Conservation (phyloP, 495 filamentous ascomycete genomes). For the Aspergillus bridgeri region DNA sequence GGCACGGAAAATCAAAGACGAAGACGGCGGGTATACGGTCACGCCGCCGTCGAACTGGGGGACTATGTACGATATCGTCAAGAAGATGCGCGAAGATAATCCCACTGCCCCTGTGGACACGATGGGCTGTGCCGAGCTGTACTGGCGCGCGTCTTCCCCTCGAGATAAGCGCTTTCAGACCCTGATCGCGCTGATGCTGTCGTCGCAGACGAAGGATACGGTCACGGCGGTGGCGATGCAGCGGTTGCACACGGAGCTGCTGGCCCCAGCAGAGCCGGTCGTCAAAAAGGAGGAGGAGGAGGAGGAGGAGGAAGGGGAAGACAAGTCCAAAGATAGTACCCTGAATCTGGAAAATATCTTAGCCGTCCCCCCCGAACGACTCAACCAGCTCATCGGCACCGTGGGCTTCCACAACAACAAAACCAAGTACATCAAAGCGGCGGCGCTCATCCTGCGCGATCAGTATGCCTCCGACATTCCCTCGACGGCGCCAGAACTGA, state of each 20-base stretch:
- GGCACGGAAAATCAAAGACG: conserved; percentile 58
- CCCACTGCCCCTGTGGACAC: conserved; percentile 91
- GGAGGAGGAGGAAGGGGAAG: conserved; percentile 16
- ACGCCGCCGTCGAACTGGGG: conserved; percentile 81
- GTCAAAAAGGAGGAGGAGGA: background rate
- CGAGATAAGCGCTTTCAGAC: conserved; percentile 83
- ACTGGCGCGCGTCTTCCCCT: conserved; percentile 38
- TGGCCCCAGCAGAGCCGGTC: conserved; percentile 25
- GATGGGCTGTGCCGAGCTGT: conserved; percentile 88
- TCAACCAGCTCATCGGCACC: conserved; percentile 77
- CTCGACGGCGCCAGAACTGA: conserved; percentile 70
- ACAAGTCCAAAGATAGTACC: conserved; percentile 44
- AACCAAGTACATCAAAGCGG: conserved; percentile 80
- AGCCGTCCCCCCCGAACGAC: conserved; percentile 58
- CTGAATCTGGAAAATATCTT: conserved; percentile 80
- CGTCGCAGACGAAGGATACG: conserved; percentile 93
- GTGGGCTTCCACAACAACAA: conserved; percentile 98
- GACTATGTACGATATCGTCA: conserved; percentile 71
- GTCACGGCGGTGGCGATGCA: conserved; percentile 84
- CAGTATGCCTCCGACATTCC: conserved; percentile 76
- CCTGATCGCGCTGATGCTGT: conserved; percentile 91
- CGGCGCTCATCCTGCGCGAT: conserved; percentile 70
- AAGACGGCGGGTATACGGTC: conserved; percentile 51
- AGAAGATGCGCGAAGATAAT: conserved; percentile 69
- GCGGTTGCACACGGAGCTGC: conserved; percentile 71